A percentile compares a stretch with the other conserved stretches of the same genome.
Conservation (phyloP, 106 monocot genomes). For the Phalaenopsis aphrodite region DNA sequence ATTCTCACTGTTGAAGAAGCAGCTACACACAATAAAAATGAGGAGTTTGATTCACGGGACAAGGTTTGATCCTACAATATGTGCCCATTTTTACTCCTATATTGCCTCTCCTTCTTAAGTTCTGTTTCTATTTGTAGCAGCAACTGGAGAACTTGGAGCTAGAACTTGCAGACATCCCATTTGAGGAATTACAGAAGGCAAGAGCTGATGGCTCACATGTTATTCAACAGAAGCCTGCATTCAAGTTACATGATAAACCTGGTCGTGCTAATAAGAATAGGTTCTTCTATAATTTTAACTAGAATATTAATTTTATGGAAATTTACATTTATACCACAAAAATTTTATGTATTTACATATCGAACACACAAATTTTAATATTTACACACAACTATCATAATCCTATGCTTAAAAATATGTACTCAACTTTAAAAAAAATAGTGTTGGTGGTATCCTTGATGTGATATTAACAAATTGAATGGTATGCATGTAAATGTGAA, state of each 20-base stretch:
- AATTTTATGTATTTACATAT: too few species aligned
- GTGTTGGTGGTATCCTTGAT: too few species aligned
- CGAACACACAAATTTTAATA: too few species aligned
- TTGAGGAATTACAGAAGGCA: conserved; percentile 72
- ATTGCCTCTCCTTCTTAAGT: too few species aligned
- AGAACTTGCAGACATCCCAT: conserved; percentile 61
- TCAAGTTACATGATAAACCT: conserved; percentile 16
- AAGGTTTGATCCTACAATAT: neutral
- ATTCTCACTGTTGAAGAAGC: neutral
- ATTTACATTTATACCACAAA: too few species aligned
- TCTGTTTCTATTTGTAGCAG: neutral
- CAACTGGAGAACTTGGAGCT: conserved; percentile 50
- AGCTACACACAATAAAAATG: neutral
- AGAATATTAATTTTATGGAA: neutral
- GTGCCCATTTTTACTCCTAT: neutral
- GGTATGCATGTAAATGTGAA: too few species aligned
- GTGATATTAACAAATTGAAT: too few species aligned
- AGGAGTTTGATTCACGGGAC: neutral
- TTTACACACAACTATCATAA: too few species aligned
- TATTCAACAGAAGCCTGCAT: neutral
- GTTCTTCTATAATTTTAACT: conserved; percentile 16
- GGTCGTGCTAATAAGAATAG: conserved; percentile 78
- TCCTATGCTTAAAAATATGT: too few species aligned
- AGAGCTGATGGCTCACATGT: conserved; percentile 64
- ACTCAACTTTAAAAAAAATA: too few species aligned